phyloP scores from a whole-genome alignment of 768 basidiomycete species.

The Kwoniella newhampshirensis region DNA sequence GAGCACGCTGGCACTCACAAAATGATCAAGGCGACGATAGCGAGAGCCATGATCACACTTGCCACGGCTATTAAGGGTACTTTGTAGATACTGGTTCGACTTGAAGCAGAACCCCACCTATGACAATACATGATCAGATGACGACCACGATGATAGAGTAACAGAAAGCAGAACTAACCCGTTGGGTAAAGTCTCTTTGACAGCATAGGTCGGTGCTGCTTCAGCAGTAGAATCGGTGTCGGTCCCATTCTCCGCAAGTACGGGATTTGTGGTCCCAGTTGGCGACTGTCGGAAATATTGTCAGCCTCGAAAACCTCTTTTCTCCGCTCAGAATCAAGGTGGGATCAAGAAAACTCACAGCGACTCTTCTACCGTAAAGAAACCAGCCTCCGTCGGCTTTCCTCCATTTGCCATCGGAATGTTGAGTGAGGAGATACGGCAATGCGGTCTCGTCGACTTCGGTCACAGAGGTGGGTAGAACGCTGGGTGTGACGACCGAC shows the following conservation, averaged over 20 bases:
- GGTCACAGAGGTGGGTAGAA: constrained; percentile 15
- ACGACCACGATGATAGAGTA: no score
- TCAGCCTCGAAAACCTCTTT: background rate
- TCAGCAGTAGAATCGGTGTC: constrained; percentile 2
- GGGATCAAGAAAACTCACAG: constrained; percentile 18
- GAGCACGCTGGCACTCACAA: constrained; percentile 29
- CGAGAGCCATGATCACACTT: constrained; percentile 41
- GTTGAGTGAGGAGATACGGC: constrained; percentile 28
- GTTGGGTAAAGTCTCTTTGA: constrained; percentile 40
- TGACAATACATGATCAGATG: background rate
- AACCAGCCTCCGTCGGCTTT: constrained; percentile 39
- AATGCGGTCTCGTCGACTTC: constrained; percentile 26
- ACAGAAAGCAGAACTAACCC: constrained; percentile 25
- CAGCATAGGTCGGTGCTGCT: constrained; percentile 23
- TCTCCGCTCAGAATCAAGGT: background rate
- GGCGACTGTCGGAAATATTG: background rate
- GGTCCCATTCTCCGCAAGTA: constrained; percentile 17
- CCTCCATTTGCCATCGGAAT: constrained; percentile 26
- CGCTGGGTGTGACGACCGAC: constrained; percentile 14
- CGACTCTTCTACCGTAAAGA: constrained; percentile 36
- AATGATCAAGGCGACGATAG: constrained; percentile 41
- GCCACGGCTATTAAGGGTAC: constrained; percentile 49
- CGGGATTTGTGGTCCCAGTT: background rate
- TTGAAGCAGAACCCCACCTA: constrained; percentile 47
- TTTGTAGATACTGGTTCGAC: constrained; percentile 46